These are phyloP conservation scores for Mycena filopes DNA, from an alignment of 768 basidiomycete genomes.

Conservation along the genomic window DNA sequence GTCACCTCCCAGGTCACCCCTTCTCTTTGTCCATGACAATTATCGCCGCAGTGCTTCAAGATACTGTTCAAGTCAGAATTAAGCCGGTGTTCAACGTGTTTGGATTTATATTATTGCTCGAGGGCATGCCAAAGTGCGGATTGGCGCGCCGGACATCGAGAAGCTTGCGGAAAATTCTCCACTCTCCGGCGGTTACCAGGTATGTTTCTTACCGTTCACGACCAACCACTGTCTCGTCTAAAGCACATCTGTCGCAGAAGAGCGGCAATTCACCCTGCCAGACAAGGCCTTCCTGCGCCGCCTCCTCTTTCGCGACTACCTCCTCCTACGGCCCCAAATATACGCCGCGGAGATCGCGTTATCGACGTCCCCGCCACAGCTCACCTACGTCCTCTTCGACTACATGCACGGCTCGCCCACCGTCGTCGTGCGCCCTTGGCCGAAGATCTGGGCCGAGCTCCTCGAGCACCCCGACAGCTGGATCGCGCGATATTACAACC, in stretches of 20 bases:
- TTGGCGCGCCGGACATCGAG: conserved; percentile 1
- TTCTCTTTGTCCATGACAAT: too few relatives aligned
- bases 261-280: neutral
- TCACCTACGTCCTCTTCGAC: neutral
- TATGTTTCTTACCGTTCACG: neutral
- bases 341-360: neutral
- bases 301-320: conserved; percentile 1
- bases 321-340: neutral
- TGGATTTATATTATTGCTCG: conserved; percentile 12
- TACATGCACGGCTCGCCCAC: neutral
- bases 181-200: neutral
- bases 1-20: neutral
- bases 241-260: neutral
- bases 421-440: neutral
- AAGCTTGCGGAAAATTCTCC: neutral
- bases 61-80: neutral
- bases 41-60: conserved; percentile 2
- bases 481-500: neutral
- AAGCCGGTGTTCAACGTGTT: neutral
- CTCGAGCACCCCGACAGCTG: neutral
- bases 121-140: neutral
- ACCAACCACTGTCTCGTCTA: too few relatives aligned
- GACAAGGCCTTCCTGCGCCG: conserved; percentile 5
- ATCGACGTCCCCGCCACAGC: neutral
- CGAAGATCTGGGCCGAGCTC: too few relatives aligned